These are phyloP conservation scores for Medicago lupulina DNA, from an alignment of 306 rosid species.

Conservation along the genomic window DNA sequence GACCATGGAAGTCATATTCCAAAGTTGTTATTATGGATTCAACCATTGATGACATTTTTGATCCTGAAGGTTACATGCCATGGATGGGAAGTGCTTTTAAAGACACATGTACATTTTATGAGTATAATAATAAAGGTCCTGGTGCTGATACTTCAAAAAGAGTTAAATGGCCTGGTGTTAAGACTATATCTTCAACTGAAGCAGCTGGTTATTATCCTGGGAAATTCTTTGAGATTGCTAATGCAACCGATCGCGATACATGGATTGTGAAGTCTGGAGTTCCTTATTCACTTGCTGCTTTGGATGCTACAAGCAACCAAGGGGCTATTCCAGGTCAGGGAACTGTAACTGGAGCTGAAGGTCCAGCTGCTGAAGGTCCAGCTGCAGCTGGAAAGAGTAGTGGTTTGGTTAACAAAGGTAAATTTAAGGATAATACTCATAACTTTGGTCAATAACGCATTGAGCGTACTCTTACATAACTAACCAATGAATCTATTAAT, in stretches of 20 bases:
- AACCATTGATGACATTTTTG: conserved; percentile 49
- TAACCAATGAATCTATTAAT: too few species aligned
- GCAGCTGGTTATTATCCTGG: conserved; percentile 52
- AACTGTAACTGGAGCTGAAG: neutral
- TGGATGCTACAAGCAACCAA: neutral
- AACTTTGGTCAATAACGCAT: too few species aligned
- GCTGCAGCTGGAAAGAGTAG: neutral
- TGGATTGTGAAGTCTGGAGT: conserved; percentile 56
- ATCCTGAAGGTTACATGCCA: conserved; percentile 60
- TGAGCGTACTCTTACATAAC: too few species aligned
- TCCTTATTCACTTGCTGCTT: conserved; percentile 37
- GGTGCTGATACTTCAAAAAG: conserved; percentile 45
- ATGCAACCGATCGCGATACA: conserved; percentile 30
- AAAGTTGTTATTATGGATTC: conserved; percentile 68
- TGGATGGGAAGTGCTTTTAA: conserved; percentile 48
- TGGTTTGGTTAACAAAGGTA: neutral
- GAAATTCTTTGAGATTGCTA: conserved; percentile 23
- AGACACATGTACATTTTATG: conserved; percentile 53
- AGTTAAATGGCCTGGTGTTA: conserved; percentile 64
- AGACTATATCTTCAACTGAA: neutral
- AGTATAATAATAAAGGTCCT: conserved; percentile 61
- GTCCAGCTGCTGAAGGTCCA: neutral
- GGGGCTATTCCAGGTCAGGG: neutral
- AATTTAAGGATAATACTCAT: neutral
- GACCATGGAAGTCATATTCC: conserved; percentile 72